These are phyloP conservation scores for Agaricus subrufescens DNA, from an alignment of 768 basidiomycete species.

Conservation along the genomic window DNA sequence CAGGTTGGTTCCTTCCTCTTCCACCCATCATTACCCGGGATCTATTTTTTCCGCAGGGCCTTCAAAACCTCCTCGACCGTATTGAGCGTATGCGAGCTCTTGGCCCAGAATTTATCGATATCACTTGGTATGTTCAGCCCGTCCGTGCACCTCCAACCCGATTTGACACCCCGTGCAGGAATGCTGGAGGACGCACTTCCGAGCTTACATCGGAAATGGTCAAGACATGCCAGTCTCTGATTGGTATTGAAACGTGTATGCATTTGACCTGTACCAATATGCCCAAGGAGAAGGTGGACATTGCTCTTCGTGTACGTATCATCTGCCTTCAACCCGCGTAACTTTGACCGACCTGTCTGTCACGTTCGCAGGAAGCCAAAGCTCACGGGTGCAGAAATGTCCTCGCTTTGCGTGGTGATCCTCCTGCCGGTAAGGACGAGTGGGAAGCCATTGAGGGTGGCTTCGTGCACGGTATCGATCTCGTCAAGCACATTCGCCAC, in stretches of 20 bases:
- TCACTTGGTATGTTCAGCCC: constrained; percentile 70
- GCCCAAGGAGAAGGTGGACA: constrained; percentile 93
- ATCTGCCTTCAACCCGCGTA: not conserved
- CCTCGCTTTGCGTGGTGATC: constrained; percentile 90
- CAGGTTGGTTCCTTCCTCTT: constrained; percentile 51
- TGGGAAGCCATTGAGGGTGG: constrained; percentile 94
- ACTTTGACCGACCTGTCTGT: constrained; percentile 1
- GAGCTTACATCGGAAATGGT: constrained; percentile 93
- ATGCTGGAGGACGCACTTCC: constrained; percentile 93
- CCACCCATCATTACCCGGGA: constrained; percentile 1
- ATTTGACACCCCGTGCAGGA: constrained; percentile 47
- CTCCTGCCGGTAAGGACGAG: constrained; percentile 80
- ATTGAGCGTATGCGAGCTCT: constrained; percentile 96
- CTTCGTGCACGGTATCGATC: constrained; percentile 87
- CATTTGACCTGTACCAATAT: constrained; percentile 99
- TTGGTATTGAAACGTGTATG: constrained; percentile 98
- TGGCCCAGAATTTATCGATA: constrained; percentile 97
- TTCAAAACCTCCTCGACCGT: constrained; percentile 96
- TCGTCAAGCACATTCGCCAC: constrained; percentile 81
- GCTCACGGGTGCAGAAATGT: constrained; percentile 86
- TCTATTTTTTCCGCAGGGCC: constrained; percentile 43
- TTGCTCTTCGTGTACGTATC: constrained; percentile 72
- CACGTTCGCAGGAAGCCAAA: constrained; percentile 71
- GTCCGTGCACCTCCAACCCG: not conserved
- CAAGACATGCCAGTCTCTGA: constrained; percentile 87